A percentile compares a stretch with the other conserved stretches of the same genome.
Conservation (phyloP, 306 rosid species). For the Prosopis cineraria region DNA sequence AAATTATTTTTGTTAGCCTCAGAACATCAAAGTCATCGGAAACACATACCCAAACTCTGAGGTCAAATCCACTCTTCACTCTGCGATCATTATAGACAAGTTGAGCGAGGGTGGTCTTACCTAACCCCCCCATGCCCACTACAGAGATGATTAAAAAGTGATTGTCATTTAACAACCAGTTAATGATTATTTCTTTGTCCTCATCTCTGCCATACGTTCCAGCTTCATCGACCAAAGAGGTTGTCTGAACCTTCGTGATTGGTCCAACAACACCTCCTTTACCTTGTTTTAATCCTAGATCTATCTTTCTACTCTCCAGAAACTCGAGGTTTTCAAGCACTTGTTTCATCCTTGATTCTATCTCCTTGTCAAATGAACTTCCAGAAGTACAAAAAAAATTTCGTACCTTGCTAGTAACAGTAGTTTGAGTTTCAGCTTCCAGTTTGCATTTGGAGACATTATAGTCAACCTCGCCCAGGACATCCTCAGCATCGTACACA, state of each 20-base stretch:
- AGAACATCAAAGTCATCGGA: neutral
- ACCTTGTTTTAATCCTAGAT: neutral
- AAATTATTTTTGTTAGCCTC: neutral
- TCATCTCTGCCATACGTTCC: constrained; percentile 25
- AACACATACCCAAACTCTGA: constrained; percentile 26
- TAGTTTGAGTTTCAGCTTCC: neutral
- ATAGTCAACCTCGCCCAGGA: neutral
- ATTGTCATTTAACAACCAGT: neutral
- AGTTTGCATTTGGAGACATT: neutral
- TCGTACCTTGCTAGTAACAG: constrained; percentile 10
- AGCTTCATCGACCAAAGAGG: constrained; percentile 10
- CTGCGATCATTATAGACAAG: constrained; percentile 3
- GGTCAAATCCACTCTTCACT: neutral
- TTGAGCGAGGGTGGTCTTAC: constrained; percentile 16
- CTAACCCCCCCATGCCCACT: constrained; percentile 5
- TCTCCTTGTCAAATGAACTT: neutral
- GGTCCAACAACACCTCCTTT: neutral
- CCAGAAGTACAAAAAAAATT: neutral
- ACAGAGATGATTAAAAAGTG: neutral
- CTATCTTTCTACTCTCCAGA: neutral
- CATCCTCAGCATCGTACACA: neutral
- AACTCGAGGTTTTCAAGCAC: neutral
- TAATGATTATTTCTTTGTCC: neutral
- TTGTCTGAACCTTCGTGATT: neutral
- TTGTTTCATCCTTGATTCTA: neutral